Percentiles rank a stretch among this genome's conserved stretches.
Conservation (phyloP, 2,329 filamentous ascomycete species). For the Ascochyta fabae region DNA sequence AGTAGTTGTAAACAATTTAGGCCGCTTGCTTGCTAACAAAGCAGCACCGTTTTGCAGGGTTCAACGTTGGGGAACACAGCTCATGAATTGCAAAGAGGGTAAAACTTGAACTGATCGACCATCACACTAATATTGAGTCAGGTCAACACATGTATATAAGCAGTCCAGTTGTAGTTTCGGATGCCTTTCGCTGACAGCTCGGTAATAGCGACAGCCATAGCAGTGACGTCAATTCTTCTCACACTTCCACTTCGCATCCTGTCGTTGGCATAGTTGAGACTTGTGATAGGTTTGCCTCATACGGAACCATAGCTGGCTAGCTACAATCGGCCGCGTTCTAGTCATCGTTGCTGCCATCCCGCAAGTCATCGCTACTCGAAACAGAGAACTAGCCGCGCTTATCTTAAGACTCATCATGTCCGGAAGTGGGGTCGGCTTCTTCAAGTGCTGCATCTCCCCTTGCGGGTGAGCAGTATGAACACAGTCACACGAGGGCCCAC, state of each 20-base stretch:
- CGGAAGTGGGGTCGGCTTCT: conserved; percentile 52
- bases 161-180: too few species aligned
- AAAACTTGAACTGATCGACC: too few species aligned
- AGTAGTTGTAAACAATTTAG: too few species aligned
- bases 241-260: neutral
- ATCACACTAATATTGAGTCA: too few species aligned
- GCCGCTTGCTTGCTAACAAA: too few species aligned
- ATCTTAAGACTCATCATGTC: conserved; percentile 55
- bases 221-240: too few species aligned
- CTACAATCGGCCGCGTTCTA: conserved; percentile 62
- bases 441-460: conserved; percentile 57
- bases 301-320: conserved; percentile 53
- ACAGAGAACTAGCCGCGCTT: conserved; percentile 54
- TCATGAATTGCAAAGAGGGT: too few species aligned
- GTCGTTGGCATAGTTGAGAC: conserved; percentile 42
- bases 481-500: conserved; percentile 56
- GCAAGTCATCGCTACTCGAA: conserved; percentile 48
- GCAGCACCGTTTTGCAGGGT: too few species aligned
- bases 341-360: conserved; percentile 60
- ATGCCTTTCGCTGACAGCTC: too few species aligned
- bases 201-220: too few species aligned
- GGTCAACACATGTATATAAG: too few species aligned
- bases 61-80: too few species aligned
- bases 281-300: conserved; percentile 41
- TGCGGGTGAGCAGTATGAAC: conserved; percentile 71